Evolutionary conservation across 768 basidiomycete species (phyloP), one percentile per base, ranked within the genome.

Genomic region (Xerocomellus intermedius): DNA sequence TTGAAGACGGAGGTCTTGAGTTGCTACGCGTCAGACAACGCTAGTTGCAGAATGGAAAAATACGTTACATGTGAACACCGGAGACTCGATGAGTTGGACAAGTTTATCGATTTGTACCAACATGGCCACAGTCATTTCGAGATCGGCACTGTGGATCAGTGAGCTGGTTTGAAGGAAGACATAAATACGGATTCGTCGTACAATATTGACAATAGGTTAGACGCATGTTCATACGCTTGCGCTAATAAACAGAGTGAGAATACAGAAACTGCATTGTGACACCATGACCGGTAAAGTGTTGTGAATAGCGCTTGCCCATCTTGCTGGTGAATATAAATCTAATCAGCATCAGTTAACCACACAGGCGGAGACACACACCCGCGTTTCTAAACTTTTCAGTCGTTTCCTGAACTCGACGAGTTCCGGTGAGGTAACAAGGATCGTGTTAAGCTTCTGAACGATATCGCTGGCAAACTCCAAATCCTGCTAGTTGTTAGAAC

Each of bases 141-240:
- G 76, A 55, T 99, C 97, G 57, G 94, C 96, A 66, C 95, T 98
- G 14, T 19, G 48, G 32, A 21, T 33, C 35, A 30, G 37, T 60
- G 36, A 61, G 55, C 41, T 12, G 22, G 22, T 32, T 48, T 21
- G 13, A 14, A 44, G 17, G 13, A 21, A 10, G 10, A 33, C 10
- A 37, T 21, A 8, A 41, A 48, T 2, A 17, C 9, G 4, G 28
- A 21, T 22, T 16, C 22, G 21, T 69, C 86, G 55, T 68, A 94
- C 96, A 99, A 98, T 56, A 97, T 98, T 57, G 92, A 87, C 17
- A 99, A 78, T 4, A 99, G 80, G 69, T 95, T 98, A 21, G 94
- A 96, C 2, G 96, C 97, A 71, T 99, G 97, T 69, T 99, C 97
- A 62, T 99, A 99, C 3, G 97, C 96, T 69, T 99, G 97, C 6